Percentiles rank a stretch among this genome's conserved stretches.
phyloP scores from a whole-genome alignment of 129 eudicot genomes.

The carrot (Daucus carota) region DNA sequence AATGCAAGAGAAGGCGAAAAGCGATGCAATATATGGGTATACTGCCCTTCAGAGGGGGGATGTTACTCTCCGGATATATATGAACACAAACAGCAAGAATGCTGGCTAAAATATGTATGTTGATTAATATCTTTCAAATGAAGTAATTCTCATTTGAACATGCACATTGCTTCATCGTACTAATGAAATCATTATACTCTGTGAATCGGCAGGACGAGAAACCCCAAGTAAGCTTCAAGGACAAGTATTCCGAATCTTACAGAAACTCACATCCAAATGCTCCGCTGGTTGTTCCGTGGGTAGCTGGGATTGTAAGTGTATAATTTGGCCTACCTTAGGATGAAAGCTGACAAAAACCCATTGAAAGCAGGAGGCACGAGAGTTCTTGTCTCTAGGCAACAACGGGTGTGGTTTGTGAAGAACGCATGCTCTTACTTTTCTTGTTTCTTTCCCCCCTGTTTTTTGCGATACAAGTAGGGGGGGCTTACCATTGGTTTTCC shows the following conservation, averaged over 20 bases:
- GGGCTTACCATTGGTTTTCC: constrained; percentile 7
- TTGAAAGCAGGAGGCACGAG: neutral
- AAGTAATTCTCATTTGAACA: neutral
- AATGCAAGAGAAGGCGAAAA: constrained; percentile 49
- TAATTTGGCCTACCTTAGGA: constrained; percentile 11
- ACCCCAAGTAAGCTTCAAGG: constrained; percentile 72
- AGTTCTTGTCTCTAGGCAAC: constrained; percentile 7
- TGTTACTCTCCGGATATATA: constrained; percentile 93
- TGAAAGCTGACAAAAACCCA: neutral
- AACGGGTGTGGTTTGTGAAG: neutral
- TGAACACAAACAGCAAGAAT: constrained; percentile 71
- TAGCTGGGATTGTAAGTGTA: constrained; percentile 63
- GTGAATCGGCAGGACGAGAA: constrained; percentile 57
- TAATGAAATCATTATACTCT: neutral
- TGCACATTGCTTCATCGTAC: neutral
- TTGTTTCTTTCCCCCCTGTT: neutral
- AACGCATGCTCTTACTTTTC: neutral
- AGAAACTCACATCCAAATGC: constrained; percentile 69
- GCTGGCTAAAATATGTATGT: constrained; percentile 98
- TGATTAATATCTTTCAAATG: neutral
- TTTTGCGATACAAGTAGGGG: constrained; percentile 5
- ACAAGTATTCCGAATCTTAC: constrained; percentile 65
- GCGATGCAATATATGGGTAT: constrained; percentile 94
- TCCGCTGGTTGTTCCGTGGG: constrained; percentile 89
- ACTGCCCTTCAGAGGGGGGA: constrained; percentile 78